phyloP scores from a whole-genome alignment of 192 early-diverging fungal species.

The Coemansia sp. region DNA sequence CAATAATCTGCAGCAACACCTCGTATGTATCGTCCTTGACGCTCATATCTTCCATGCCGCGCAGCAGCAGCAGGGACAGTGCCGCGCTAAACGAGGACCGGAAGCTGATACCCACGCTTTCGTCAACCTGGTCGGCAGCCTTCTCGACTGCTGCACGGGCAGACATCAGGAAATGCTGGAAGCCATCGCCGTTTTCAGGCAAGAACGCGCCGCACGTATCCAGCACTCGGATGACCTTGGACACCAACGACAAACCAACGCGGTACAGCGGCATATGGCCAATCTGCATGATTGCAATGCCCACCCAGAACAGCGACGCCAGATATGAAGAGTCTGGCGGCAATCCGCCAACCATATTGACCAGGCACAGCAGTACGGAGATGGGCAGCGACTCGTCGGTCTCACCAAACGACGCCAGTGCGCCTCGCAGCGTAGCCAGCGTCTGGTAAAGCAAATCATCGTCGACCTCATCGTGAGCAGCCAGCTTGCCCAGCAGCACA shows the following conservation, averaged over 20 bases:
- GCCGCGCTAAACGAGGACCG: constrained; percentile 85
- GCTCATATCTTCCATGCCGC: constrained; percentile 73
- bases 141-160: constrained; percentile 72
- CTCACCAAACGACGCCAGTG: constrained; percentile 82
- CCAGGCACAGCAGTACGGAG: constrained; percentile 87
- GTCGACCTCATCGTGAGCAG: constrained; percentile 83
- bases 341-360: constrained; percentile 80
- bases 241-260: constrained; percentile 66
- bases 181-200: constrained; percentile 59
- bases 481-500: constrained; percentile 80
- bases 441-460: constrained; percentile 94
- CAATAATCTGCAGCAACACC: constrained; percentile 70
- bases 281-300: constrained; percentile 81
- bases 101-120: constrained; percentile 76
- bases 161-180: constrained; percentile 69
- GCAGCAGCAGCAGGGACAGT: constrained; percentile 73
- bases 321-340: constrained; percentile 81
- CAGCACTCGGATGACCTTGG: constrained; percentile 71
- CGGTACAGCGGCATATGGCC: constrained; percentile 77
- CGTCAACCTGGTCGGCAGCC: constrained; percentile 70
- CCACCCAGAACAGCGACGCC: constrained; percentile 88
- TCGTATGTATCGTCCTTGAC: constrained; percentile 73
- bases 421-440: constrained; percentile 81
- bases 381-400: constrained; percentile 75
- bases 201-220: constrained; percentile 70